Conservation (phyloP, 192 early-diverging fungal species). For the Coemansia sp. region DNA sequence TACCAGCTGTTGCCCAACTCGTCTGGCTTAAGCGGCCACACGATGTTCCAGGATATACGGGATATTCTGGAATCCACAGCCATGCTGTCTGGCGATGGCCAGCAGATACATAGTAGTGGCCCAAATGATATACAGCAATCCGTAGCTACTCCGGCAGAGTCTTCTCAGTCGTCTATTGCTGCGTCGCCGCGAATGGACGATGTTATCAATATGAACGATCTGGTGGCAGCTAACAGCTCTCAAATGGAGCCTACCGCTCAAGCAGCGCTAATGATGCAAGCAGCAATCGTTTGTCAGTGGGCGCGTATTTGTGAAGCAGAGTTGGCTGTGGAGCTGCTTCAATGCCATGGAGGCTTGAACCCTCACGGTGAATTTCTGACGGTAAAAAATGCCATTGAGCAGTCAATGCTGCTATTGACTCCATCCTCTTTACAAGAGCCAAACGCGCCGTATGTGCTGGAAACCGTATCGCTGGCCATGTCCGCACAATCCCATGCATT, state of each 20-base stretch:
- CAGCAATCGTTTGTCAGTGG: conserved; percentile 29
- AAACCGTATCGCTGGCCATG: not conserved
- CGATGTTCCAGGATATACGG: too few species aligned
- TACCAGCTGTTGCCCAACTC: not conserved
- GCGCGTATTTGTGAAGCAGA: conserved; percentile 18
- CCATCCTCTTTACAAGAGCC: too few species aligned
- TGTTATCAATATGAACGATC: conserved; percentile 21
- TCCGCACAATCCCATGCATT: not conserved
- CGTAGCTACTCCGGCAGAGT: conserved; percentile 8
- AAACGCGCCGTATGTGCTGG: not conserved
- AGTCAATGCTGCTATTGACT: too few species aligned
- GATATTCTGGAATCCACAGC: too few species aligned
- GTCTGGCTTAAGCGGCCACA: not conserved
- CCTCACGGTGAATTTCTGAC: too few species aligned
- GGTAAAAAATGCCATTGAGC: too few species aligned
- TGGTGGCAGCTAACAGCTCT: conserved; percentile 12
- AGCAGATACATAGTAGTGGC: not conserved
- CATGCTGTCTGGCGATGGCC: too few species aligned
- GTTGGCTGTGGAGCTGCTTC: conserved; percentile 5
- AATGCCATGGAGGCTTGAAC: not conserved
- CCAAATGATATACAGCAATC: not conserved
- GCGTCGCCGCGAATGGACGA: conserved; percentile 7
- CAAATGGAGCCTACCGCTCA: not conserved
- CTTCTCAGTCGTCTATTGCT: conserved; percentile 7
- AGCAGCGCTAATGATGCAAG: not conserved